Percentiles rank a stretch among this genome's conserved stretches.
These are phyloP conservation scores for Euphorbia lathyris DNA, from an alignment of 345 rosid genomes.

Conservation along the genomic window DNA sequence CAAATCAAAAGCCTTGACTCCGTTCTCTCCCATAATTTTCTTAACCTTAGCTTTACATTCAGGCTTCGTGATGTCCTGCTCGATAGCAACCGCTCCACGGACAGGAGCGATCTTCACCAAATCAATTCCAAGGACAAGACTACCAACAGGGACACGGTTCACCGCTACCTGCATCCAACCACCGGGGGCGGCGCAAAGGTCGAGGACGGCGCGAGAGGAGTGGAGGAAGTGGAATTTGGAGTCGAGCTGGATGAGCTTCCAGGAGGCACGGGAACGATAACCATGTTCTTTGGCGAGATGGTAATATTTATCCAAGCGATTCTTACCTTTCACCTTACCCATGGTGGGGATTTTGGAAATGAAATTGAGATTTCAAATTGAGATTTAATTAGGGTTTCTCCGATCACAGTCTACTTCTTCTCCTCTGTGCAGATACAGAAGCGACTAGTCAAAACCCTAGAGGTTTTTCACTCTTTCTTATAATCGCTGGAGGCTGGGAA, in stretches of 20 bases:
- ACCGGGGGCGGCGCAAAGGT: conserved; percentile 96
- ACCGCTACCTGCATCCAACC: conserved; percentile 99
- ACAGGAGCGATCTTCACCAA: conserved; percentile 64
- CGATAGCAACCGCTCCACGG: conserved; percentile 63
- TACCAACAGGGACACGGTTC: conserved; percentile 81
- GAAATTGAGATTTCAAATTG: not conserved
- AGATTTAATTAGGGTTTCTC: not conserved
- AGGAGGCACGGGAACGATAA: conserved; percentile 89
- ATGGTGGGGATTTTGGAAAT: not conserved
- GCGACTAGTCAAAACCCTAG: not conserved
- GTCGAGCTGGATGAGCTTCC: conserved; percentile 85
- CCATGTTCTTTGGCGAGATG: conserved; percentile 87
- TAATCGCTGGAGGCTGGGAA: no score
- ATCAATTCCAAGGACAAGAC: conserved; percentile 88
- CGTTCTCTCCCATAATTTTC: conserved; percentile 61
- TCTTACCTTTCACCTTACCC: conserved; percentile 72
- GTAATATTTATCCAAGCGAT: conserved; percentile 78
- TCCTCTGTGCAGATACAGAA: not conserved
- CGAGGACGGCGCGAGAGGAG: conserved; percentile 70
- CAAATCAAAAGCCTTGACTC: conserved; percentile 62
- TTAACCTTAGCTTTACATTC: conserved; percentile 71
- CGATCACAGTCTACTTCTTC: not conserved
- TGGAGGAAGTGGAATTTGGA: conserved; percentile 61
- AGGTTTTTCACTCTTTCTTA: not conserved
- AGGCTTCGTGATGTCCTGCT: conserved; percentile 75